Conservation (phyloP, 2,329 filamentous ascomycete species). For the Fusarium agapanthi region DNA sequence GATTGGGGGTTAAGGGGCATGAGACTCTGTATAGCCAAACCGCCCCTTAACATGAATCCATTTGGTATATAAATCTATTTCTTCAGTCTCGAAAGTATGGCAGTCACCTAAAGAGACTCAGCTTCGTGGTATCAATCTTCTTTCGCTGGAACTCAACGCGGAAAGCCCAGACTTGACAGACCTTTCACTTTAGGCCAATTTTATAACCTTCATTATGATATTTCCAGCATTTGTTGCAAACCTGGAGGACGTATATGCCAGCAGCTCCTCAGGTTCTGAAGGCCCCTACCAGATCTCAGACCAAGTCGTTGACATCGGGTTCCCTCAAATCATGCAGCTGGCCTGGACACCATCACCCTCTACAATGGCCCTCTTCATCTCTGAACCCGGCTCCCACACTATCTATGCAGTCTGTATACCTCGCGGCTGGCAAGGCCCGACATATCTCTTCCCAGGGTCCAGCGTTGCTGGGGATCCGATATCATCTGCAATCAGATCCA, state of each 20-base stretch:
- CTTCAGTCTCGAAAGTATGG: background rate
- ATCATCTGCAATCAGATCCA: background rate
- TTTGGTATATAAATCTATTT: background rate
- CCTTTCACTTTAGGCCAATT: too few species aligned
- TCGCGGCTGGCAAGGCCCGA: constrained; percentile 3
- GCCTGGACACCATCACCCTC: constrained; percentile 22
- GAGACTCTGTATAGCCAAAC: background rate
- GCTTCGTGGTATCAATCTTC: background rate
- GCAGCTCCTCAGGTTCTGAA: background rate
- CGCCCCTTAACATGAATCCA: fast-evolving
- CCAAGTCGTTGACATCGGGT: constrained; percentile 12
- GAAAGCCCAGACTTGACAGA: too few species aligned
- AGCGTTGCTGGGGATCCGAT: constrained; percentile 8
- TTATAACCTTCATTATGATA: background rate
- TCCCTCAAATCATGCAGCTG: constrained; percentile 27
- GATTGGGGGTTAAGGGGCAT: too few species aligned
- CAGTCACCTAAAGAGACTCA: background rate
- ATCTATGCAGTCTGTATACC: constrained; percentile 26
- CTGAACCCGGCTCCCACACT: background rate
- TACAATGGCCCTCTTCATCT: constrained; percentile 11
- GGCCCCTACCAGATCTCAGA: constrained; percentile 12
- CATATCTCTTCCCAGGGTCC: constrained; percentile 1
- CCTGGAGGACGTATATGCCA: background rate
- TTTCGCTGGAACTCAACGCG: too few species aligned
- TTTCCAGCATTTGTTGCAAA: constrained; percentile 19